phyloP scores from a whole-genome alignment of 2,329 filamentous ascomycete species.

The Trichoderma simmonsii region DNA sequence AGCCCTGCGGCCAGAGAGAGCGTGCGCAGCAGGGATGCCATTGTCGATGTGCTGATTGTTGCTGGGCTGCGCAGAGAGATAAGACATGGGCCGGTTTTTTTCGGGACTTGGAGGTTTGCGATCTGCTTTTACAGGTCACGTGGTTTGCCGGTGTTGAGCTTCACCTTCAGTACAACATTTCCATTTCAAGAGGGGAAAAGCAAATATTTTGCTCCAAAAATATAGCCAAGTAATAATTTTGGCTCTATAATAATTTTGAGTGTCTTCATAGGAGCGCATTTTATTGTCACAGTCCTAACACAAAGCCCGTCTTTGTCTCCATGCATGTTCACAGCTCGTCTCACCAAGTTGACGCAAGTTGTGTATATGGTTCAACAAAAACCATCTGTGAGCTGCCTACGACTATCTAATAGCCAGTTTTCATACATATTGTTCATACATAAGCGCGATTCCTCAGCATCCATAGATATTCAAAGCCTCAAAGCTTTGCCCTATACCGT shows the following conservation, averaged over 20 bases:
- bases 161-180: background rate
- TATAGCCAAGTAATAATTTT: background rate
- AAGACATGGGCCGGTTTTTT: background rate
- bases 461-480: background rate
- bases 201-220: background rate
- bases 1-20: constrained; percentile 33
- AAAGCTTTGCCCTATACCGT: background rate
- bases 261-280: background rate
- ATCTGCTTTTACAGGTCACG: constrained; percentile 5
- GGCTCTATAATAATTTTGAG: background rate
- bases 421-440: background rate
- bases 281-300: background rate
- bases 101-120: background rate
- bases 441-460: background rate
- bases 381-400: background rate
- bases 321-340: background rate
- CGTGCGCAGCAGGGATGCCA: constrained; percentile 37
- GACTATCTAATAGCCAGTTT: background rate
- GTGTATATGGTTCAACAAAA: background rate
- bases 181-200: background rate
- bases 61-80: background rate
- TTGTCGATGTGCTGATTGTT: constrained; percentile 19
- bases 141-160: background rate
- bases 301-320: background rate
- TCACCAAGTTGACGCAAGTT: background rate